phyloP scores from a whole-genome alignment of 1,284 basidiomycete species.

The Cryptococcus sp. region DNA sequence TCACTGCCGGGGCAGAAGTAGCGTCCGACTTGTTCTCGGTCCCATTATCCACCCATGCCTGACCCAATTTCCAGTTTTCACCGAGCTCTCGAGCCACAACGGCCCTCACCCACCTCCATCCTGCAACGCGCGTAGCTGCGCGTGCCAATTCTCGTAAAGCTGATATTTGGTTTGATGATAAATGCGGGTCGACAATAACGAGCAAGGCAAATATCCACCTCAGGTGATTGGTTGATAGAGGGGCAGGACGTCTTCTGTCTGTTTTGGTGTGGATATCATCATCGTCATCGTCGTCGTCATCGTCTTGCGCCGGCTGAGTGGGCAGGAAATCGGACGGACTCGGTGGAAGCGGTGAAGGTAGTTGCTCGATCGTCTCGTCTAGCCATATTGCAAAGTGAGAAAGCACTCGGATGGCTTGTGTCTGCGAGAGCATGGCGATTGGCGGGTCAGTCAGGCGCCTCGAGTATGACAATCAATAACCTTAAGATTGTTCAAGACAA shows the following conservation, averaged over 20 bases:
- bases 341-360: constrained; percentile 9
- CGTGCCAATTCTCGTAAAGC: constrained; percentile 75
- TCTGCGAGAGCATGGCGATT: constrained; percentile 12
- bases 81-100: constrained; percentile 25
- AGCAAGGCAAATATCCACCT: constrained; percentile 84
- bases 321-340: constrained; percentile 16
- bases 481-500: constrained; percentile 3
- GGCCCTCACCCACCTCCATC: constrained; percentile 36
- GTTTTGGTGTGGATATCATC: too few relatives aligned
- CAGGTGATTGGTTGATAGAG: constrained; percentile 66
- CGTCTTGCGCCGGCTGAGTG: constrained; percentile 11
- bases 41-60: not conserved
- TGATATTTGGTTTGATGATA: constrained; percentile 76
- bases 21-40: not conserved
- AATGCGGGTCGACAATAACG: constrained; percentile 67
- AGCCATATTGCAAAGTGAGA: constrained; percentile 30
- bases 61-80: constrained; percentile 12
- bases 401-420: constrained; percentile 26
- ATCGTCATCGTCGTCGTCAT: not conserved
- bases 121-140: constrained; percentile 65
- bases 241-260: constrained; percentile 8
- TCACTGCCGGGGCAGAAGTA: not conserved
- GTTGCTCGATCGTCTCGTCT: constrained; percentile 17
- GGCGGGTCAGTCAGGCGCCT: not conserved
- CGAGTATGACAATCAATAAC: not conserved